These are phyloP conservation scores for Pleurotus sapidus DNA, from an alignment of 768 basidiomycete species.

Conservation along the genomic window DNA sequence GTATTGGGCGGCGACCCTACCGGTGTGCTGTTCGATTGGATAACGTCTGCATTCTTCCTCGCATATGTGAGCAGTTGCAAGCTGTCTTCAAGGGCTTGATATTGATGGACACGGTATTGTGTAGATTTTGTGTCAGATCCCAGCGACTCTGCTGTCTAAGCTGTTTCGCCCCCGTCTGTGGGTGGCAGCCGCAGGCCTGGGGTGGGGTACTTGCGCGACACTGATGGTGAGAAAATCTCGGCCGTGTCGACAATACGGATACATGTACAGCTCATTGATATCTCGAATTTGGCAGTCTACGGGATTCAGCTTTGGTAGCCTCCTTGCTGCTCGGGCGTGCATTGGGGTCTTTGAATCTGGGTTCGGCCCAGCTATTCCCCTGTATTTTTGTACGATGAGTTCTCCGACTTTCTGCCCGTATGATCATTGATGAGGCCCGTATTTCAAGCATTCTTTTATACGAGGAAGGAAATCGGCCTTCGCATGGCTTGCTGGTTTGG, in stretches of 20 bases:
- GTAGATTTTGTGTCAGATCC: slow-evolving; percentile 69
- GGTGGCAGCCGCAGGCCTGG: slow-evolving; percentile 62
- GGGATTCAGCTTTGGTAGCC: slow-evolving; percentile 55
- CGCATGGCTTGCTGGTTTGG: slow-evolving; percentile 83
- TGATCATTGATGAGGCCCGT: no score
- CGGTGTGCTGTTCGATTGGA: slow-evolving; percentile 70
- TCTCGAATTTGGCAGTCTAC: slow-evolving; percentile 42
- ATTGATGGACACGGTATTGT: background rate
- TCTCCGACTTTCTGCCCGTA: no score
- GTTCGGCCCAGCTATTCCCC: slow-evolving; percentile 74
- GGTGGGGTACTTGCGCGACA: slow-evolving; percentile 74
- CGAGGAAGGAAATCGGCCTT: slow-evolving; percentile 68
- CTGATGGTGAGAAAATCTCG: slow-evolving; percentile 51
- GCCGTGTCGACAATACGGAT: background rate
- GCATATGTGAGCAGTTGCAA: slow-evolving; percentile 55
- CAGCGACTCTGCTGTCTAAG: slow-evolving; percentile 64
- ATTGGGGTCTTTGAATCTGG: slow-evolving; percentile 80
- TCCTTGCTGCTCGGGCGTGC: slow-evolving; percentile 55
- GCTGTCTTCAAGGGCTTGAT: background rate
- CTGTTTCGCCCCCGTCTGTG: slow-evolving; percentile 65
- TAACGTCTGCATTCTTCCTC: slow-evolving; percentile 76
- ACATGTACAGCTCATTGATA: background rate
- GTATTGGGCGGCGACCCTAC: slow-evolving; percentile 65
- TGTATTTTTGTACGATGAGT: slow-evolving; percentile 73
- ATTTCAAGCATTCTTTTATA: slow-evolving; percentile 69